Conservation (phyloP, 768 basidiomycete species). For the Paxillus rubicundulus region DNA sequence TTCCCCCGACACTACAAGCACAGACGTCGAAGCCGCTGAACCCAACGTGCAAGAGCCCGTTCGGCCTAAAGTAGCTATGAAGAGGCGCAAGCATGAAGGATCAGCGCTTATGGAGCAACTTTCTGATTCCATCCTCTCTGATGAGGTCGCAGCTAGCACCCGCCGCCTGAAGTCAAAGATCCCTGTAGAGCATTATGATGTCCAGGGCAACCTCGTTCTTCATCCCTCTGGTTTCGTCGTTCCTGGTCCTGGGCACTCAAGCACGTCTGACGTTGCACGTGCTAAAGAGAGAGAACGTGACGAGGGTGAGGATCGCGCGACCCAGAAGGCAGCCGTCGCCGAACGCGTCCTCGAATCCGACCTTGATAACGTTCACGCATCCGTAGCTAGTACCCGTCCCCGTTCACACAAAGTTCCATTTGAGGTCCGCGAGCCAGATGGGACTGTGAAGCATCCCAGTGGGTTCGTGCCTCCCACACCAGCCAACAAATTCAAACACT, state of each 20-base stretch:
- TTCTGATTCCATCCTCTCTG: constrained; percentile 16
- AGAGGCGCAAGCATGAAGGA: constrained; percentile 4
- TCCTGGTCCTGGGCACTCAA: constrained; percentile 28
- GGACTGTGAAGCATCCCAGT: constrained; percentile 39
- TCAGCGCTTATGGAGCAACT: constrained; percentile 25
- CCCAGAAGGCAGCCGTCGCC: constrained; percentile 33
- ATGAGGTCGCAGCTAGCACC: constrained; percentile 26
- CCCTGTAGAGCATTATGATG: constrained; percentile 24
- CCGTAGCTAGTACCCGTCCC: constrained; percentile 20
- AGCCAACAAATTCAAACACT: constrained; percentile 33
- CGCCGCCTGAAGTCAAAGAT: constrained; percentile 29
- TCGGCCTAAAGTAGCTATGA: constrained; percentile 1
- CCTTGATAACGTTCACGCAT: constrained; percentile 21
- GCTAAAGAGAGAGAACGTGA: constrained; percentile 26
- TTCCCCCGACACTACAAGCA: neutral
- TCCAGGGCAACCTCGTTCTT: constrained; percentile 11
- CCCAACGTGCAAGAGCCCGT: neutral
- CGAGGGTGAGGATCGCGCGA: constrained; percentile 14
- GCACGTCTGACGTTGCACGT: constrained; percentile 23
- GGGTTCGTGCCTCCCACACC: constrained; percentile 46
- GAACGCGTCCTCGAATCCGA: constrained; percentile 31
- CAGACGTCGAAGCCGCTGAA: neutral
- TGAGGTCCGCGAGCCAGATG: constrained; percentile 38
- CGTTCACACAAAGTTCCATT: constrained; percentile 40
- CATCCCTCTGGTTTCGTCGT: constrained; percentile 31